Conservation (phyloP, 352 stramenopile genomes). For the Elongisporangium anandrum region DNA sequence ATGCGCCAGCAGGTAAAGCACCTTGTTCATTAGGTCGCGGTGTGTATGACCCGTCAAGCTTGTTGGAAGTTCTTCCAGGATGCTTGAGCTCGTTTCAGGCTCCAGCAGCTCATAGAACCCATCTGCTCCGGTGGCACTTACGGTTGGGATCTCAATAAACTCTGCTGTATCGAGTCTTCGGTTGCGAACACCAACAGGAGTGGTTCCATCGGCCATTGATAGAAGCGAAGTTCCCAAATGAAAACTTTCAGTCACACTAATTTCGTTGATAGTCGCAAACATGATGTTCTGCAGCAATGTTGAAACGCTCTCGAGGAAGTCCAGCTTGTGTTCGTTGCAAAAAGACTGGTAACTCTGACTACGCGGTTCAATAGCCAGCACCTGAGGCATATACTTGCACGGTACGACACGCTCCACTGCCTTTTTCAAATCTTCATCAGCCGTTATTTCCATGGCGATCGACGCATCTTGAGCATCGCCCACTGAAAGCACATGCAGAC, state of each 20-base stretch:
- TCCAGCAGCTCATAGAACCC: conserved; percentile 16
- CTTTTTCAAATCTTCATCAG: conserved; percentile 30
- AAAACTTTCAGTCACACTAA: conserved; percentile 25
- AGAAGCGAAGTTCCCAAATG: conserved; percentile 19
- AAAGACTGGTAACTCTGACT: conserved; percentile 32
- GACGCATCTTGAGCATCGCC: conserved; percentile 7
- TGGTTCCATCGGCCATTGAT: neutral
- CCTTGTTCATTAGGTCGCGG: conserved; percentile 59
- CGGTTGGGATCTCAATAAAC: conserved; percentile 19
- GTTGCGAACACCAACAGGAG: conserved; percentile 14
- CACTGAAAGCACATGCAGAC: conserved; percentile 45
- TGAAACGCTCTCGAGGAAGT: conserved; percentile 53
- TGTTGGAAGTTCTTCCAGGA: conserved; percentile 55
- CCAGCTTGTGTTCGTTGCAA: conserved; percentile 36
- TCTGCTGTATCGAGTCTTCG: conserved; percentile 31
- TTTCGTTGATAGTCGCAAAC: conserved; percentile 54
- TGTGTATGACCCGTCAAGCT: conserved; percentile 63
- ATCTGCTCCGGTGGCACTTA: conserved; percentile 6
- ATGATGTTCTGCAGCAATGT: conserved; percentile 60
- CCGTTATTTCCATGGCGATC: conserved; percentile 15
- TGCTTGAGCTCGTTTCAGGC: conserved; percentile 27
- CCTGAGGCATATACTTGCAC: conserved; percentile 40
- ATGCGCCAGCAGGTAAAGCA: conserved; percentile 60
- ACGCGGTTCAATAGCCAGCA: conserved; percentile 43
- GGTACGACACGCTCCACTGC: conserved; percentile 27